Percentiles rank a stretch among this genome's conserved stretches.
Conservation (phyloP, 208 protist species). For the Trypanosoma vivax region DNA sequence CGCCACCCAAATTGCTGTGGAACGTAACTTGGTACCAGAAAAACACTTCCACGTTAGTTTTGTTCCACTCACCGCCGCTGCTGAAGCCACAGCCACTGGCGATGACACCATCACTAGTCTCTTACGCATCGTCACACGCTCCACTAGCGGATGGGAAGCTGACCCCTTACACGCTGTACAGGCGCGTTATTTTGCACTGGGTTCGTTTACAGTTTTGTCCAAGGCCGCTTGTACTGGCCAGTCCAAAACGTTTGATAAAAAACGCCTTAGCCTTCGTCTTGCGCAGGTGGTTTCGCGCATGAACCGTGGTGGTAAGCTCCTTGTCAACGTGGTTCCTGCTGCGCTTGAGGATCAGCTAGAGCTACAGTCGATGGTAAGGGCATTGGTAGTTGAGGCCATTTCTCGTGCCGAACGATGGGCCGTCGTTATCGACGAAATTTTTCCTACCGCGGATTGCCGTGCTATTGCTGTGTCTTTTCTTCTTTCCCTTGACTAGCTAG, state of each 20-base stretch:
- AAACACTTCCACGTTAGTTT: conserved; percentile 48
- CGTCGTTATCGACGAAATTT: conserved; percentile 60
- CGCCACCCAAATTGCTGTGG: conserved; percentile 42
- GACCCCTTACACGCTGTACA: conserved; percentile 40
- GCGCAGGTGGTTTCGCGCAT: conserved; percentile 8
- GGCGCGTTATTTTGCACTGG: conserved; percentile 42
- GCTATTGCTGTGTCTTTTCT: conserved; percentile 57
- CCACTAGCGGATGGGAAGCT: conserved; percentile 15
- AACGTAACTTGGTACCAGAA: conserved; percentile 41
- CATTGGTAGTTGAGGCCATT: conserved; percentile 48
- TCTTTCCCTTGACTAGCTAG: conserved; percentile 35
- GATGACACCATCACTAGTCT: conserved; percentile 31
- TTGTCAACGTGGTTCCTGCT: conserved; percentile 61
- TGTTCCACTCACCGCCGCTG: conserved; percentile 41
- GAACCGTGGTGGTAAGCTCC: conserved; percentile 53
- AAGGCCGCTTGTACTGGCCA: neutral
- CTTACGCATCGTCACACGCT: conserved; percentile 30
- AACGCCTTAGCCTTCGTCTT: neutral
- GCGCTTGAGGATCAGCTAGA: conserved; percentile 44
- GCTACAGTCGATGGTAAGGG: conserved; percentile 48
- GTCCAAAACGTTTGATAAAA: neutral
- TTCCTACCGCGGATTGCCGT: conserved; percentile 51
- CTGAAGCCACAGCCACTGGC: conserved; percentile 20
- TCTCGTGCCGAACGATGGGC: conserved; percentile 55
- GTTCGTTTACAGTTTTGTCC: conserved; percentile 49